phyloP scores from a whole-genome alignment of 2,329 filamentous ascomycete species.

The Ciborinia camelliae region DNA sequence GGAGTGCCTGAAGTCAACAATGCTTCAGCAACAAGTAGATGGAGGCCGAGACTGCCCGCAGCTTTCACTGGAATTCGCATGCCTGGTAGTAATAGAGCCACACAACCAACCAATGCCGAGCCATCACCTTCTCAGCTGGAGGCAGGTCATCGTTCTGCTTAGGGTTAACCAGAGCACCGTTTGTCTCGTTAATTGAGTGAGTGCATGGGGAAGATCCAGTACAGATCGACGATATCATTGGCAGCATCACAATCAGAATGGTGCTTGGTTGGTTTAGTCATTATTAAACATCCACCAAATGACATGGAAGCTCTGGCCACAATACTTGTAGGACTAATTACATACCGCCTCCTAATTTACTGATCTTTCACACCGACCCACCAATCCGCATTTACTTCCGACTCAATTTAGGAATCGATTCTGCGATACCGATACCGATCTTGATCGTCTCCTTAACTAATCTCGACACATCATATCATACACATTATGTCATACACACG shows the following conservation, averaged over 20 bases:
- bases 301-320: not conserved
- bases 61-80: constrained; percentile 31
- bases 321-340: not conserved
- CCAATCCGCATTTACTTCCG: not conserved
- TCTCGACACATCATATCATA: not conserved
- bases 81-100: constrained; percentile 27
- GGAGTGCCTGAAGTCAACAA: constrained; percentile 16
- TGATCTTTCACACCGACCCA: not conserved
- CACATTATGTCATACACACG: not conserved
- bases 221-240: not conserved
- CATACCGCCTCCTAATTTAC: not conserved
- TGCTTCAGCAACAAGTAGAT: constrained; percentile 25
- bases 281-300: not conserved
- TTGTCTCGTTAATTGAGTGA: not conserved
- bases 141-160: constrained; percentile 24
- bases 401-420: not conserved
- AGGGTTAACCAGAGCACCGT: not conserved
- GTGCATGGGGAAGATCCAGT: not conserved
- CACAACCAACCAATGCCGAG: constrained; percentile 20
- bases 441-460: not conserved
- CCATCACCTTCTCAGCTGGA: constrained; percentile 38
- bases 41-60: constrained; percentile 29
- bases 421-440: too few species aligned
- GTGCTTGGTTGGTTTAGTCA: too few species aligned
- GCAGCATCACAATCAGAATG: not conserved